Base-by-base conservation (phyloP, 768 basidiomycete genomes). In the Boletus rubescentipes region DNA sequence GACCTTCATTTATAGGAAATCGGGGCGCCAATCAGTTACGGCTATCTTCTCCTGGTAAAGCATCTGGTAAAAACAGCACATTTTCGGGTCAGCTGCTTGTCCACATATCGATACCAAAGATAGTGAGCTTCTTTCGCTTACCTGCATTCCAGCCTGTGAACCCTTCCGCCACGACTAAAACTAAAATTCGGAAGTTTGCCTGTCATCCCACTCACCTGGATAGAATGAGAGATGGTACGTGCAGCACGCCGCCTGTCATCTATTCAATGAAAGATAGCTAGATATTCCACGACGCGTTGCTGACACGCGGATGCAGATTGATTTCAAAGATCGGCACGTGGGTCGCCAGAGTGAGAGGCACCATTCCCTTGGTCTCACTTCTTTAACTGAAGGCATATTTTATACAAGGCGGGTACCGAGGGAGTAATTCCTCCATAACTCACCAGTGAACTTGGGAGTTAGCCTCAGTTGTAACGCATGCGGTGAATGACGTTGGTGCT, bases 41-140 rank as follows among this genome's bases (percentile, higher is more conserved):
- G 44, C 30, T 45, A 0, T 9, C 30, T 35, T 38, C 26, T 49
- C 20, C 18, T 37, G n/a, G 9, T 20, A 23, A 18, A 21, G 34
- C 46, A 18, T 5, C 51, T 26, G 52, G 43, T 46, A 44, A 53
- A 16, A 12, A 44, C 30, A 14, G 7, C 14, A 51, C 2, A 30
- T 16, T 39, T 4, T 34, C 32, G 38, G 46, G 43, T 42, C 35
- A 60, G 34, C n/a, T 48, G 4, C 10, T 43, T 7, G 18, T 23
- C 4, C n/a, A 26, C 32, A 14, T 15, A 46, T 48, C 29, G 20
- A 49, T 23, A 39, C n/a, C 37, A 26, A 37, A 46, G 31, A 61
- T 32, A 42, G 41, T 5, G 26, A 4, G 5, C 41, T 53, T 57
- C 40, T 35, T 46, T 59, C 43, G 41, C 57, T 49, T 60, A 40